These are phyloP conservation scores for Chenopodium formosanum DNA, from an alignment of 148 eudicot species.

Conservation along the genomic window DNA sequence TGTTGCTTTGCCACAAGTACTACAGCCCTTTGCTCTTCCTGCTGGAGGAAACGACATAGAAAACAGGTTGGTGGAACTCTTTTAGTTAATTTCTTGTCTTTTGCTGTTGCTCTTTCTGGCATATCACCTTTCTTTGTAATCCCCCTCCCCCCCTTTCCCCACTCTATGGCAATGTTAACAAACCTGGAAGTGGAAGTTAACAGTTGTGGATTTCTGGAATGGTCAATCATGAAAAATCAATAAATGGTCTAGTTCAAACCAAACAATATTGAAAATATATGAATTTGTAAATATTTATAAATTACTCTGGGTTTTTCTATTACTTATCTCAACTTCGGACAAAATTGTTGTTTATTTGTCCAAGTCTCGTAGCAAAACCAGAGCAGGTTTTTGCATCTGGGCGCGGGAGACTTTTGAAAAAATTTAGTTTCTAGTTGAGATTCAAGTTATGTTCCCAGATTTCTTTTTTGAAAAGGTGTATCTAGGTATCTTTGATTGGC, in stretches of 20 bases:
- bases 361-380: too few relatives aligned
- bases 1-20: slow-evolving; percentile 91
- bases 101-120: not conserved
- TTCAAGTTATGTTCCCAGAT: not conserved
- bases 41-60: slow-evolving; percentile 86
- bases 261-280: too few relatives aligned
- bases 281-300: too few relatives aligned
- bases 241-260: too few relatives aligned
- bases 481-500: not conserved
- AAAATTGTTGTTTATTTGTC: too few relatives aligned
- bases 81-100: not conserved
- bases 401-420: not conserved
- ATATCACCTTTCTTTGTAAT: not conserved
- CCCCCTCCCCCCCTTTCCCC: not conserved
- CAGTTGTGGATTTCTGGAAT: not conserved
- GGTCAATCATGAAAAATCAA: not conserved
- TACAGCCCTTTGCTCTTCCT: slow-evolving; percentile 95
- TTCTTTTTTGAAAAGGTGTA: not conserved
- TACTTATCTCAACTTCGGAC: too few relatives aligned
- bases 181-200: not conserved
- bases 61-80: slow-evolving; percentile 52
- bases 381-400: too few relatives aligned
- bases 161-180: not conserved
- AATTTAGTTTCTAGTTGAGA: not conserved
- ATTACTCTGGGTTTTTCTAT: too few relatives aligned